phyloP scores from a whole-genome alignment of 2,329 filamentous ascomycete genomes.

The Incumbomyces lentus region DNA sequence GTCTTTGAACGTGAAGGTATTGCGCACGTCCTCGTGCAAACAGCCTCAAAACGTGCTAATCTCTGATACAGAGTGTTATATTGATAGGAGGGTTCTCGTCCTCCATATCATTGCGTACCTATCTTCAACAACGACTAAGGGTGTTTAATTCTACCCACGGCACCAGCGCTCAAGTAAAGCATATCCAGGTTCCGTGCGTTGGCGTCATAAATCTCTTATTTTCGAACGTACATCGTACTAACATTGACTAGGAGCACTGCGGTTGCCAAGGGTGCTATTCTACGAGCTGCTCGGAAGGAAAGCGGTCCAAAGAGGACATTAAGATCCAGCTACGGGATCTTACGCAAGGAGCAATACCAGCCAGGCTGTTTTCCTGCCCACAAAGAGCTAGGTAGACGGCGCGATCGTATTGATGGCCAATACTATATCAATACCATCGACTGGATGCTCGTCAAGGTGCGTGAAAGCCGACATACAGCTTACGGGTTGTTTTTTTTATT shows the following conservation, averaged over 20 bases:
- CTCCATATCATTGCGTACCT: conserved; percentile 19
- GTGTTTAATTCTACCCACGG: neutral
- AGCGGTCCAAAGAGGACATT: conserved; percentile 20
- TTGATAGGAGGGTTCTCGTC: conserved; percentile 25
- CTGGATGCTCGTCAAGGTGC: conserved; percentile 19
- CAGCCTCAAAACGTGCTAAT: too few relatives aligned
- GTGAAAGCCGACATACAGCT: neutral
- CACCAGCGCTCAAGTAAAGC: neutral
- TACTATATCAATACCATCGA: conserved; percentile 19
- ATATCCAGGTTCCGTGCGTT: neutral
- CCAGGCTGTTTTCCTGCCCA: conserved; percentile 8
- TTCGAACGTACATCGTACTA: neutral
- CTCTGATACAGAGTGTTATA: conserved; percentile 21
- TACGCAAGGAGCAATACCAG: conserved; percentile 16
- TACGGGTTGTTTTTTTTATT: neutral
- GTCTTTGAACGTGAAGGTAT: conserved; percentile 10
- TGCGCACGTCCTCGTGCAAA: too few relatives aligned
- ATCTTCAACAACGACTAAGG: conserved; percentile 12
- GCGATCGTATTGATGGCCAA: conserved; percentile 12
- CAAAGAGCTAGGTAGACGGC: conserved; percentile 9
- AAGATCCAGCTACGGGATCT: conserved; percentile 23
- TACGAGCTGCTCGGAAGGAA: conserved; percentile 23
- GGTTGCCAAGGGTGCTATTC: conserved; percentile 23
- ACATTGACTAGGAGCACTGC: conserved; percentile 18
- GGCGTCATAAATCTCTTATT: neutral